A percentile compares a stretch with the other conserved stretches of the same genome.
Evolutionary conservation across 163 green algal species (phyloP).

Genomic region (Volvox carteri): DNA sequence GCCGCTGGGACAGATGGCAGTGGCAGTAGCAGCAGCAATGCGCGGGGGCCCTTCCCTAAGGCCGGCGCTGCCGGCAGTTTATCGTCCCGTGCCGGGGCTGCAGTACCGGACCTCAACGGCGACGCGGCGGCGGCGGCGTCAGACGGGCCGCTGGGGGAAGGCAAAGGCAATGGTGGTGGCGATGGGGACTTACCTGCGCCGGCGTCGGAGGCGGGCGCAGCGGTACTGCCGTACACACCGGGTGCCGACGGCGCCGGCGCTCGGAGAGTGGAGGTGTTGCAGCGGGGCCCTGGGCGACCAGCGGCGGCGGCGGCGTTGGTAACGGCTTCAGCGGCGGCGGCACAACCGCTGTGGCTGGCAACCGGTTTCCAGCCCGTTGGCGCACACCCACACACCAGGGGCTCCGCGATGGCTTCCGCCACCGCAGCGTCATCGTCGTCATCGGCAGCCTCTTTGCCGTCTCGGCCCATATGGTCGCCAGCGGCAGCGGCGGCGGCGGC

Average conservation of each 20-base stretch:
- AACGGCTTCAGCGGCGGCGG: too few relatives aligned
- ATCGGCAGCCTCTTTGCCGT: not conserved
- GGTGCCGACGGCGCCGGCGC: not conserved
- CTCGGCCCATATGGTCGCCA: not conserved
- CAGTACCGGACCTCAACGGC: not conserved
- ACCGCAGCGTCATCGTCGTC: too few relatives aligned
- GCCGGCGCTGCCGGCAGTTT: not conserved
- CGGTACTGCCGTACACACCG: not conserved
- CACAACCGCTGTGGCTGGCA: not conserved
- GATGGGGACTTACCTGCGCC: not conserved
- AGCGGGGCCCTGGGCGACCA: slow-evolving; percentile 24
- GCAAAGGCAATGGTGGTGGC: not conserved
- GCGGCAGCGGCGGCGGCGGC: not conserved
- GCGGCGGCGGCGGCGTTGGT: too few relatives aligned
- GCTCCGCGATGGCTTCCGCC: too few relatives aligned
- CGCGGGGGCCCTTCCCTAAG: too few relatives aligned
- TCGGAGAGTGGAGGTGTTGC: slow-evolving; percentile 16
- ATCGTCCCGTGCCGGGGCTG: not conserved
- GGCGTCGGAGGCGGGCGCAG: not conserved
- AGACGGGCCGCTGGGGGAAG: not conserved
- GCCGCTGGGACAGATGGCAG: not conserved
- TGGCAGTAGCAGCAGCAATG: not conserved
- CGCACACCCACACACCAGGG: too few relatives aligned
- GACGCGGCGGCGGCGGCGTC: not conserved
- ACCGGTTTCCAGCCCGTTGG: not conserved